These are phyloP conservation scores for Coleophoma cylindrospora DNA, from an alignment of 2,329 filamentous ascomycete genomes.

Conservation along the genomic window DNA sequence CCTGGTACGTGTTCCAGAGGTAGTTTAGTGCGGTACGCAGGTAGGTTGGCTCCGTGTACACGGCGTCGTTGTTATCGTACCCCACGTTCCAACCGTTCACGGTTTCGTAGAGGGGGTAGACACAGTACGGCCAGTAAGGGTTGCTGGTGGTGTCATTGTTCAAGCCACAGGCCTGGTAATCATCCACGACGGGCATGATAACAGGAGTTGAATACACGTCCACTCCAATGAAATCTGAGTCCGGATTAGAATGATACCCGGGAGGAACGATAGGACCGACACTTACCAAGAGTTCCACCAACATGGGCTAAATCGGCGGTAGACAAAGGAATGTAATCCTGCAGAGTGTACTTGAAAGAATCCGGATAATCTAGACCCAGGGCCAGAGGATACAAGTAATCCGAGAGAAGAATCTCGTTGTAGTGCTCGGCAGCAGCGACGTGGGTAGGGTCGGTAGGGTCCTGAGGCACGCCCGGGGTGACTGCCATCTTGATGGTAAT, in stretches of 20 bases:
- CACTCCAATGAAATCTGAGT: neutral
- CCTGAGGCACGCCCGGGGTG: slow-evolving; percentile 42
- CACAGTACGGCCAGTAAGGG: neutral
- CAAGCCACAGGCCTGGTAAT: neutral
- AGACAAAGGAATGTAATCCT: neutral
- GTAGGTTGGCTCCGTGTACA: neutral
- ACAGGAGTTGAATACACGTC: neutral
- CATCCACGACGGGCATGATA: neutral
- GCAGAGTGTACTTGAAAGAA: slow-evolving; percentile 25
- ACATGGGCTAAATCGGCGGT: neutral
- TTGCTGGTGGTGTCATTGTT: neutral
- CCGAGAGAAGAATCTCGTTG: slow-evolving; percentile 36
- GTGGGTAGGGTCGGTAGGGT: slow-evolving; percentile 21
- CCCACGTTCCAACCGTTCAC: neutral
- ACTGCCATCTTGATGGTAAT: slow-evolving; percentile 34
- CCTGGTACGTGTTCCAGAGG: neutral
- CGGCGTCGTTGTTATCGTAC: slow-evolving; percentile 26
- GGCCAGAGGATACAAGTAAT: neutral
- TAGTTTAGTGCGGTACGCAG: neutral
- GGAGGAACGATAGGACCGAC: no score
- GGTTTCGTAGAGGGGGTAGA: neutral
- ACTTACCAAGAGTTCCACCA: neutral
- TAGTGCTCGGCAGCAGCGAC: slow-evolving; percentile 11
- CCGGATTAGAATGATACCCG: no score
- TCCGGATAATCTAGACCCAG: neutral